A percentile compares a stretch with the other conserved stretches of the same genome.
Conservation (phyloP, 805 yeast genomes). For the Yarrowia porcina region DNA sequence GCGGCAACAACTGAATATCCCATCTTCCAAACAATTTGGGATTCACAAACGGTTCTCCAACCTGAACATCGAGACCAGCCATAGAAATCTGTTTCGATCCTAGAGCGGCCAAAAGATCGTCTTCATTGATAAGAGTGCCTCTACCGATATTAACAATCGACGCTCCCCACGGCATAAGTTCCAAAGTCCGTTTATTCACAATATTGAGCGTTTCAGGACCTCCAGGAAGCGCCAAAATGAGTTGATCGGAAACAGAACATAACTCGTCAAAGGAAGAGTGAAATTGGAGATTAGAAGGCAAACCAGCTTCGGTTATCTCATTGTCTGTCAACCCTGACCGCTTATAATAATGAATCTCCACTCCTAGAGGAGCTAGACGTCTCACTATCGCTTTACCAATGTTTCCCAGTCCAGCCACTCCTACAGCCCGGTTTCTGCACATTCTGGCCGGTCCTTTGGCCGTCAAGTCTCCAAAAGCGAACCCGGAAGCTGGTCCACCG, state of each 20-base stretch:
- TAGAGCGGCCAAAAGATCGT: conserved; percentile 60
- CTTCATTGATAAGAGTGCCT: conserved; percentile 65
- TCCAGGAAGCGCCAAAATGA: conserved; percentile 67
- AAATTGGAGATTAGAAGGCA: conserved; percentile 42
- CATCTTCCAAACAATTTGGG: conserved; percentile 50
- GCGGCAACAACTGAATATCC: conserved; percentile 68
- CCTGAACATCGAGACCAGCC: conserved; percentile 73
- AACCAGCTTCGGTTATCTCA: conserved; percentile 36
- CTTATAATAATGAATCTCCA: conserved; percentile 62
- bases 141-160: conserved; percentile 73
- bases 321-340: conserved; percentile 46
- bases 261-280: conserved; percentile 46
- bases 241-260: conserved; percentile 48
- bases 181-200: conserved; percentile 49
- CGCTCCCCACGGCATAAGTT: conserved; percentile 50
- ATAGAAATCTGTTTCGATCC: conserved; percentile 56
- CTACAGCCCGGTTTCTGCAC: conserved; percentile 57
- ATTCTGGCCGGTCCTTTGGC: conserved; percentile 49
- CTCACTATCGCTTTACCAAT: conserved; percentile 66
- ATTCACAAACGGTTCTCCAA: conserved; percentile 57
- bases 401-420: conserved; percentile 71
- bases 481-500: conserved; percentile 32
- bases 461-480: conserved; percentile 44
- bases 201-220: conserved; percentile 55
- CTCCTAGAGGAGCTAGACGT: conserved; percentile 56